Base-by-base conservation (phyloP, 805 yeast species). In the Ogataea methylovora region DNA sequence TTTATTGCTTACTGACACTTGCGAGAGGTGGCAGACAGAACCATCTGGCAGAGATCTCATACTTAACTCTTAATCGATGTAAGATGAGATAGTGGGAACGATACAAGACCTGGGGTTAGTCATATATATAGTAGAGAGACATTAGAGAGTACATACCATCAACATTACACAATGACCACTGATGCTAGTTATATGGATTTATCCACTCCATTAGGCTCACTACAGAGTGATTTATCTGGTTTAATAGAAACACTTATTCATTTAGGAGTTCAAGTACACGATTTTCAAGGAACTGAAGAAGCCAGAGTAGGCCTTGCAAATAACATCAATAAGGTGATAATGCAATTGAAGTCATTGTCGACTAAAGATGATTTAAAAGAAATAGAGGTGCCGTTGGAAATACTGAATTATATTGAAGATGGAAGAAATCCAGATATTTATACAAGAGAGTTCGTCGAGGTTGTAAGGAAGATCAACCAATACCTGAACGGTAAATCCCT, bases 371-470 rank as follows among this genome's bases (percentile, higher is more conserved):
- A 56, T 1, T 44, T 74, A 15, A 54, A 59, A 19, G 50, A 61
- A 8, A 58, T 71, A 4, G 60, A 78, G 1, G 68, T 84, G 3
- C 96, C 96, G 1, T 56, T 82, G 25, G 96, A 88, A 50, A 88
- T 88, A n/a, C 64, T 87, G 11, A 79, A 82, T 42, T 92, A 92
- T 51, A 85, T 92, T 25, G 97, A 92, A 52, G 94, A 86, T 50
- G 98, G 98, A 2, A 68, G 98, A 45, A 92, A 92, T 52, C 97
- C 98, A 0, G 97, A 92, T 52, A 87, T 92, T 26, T 92, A 92
- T 58, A 87, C 97, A 1, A 72, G 98, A 54, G 98, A 92, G 60
- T 92, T 92, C 60, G 85, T 90, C 12, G 98, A 92, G 54, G 84
- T 90, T 24, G 82, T 92, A n/a, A 79, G 87, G 26, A 79, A 85